Percentiles rank a stretch among this genome's conserved stretches.
Evolutionary conservation across 202 grass and related monocot genomes (phyloP).

Genomic region (Carex arenaria): DNA sequence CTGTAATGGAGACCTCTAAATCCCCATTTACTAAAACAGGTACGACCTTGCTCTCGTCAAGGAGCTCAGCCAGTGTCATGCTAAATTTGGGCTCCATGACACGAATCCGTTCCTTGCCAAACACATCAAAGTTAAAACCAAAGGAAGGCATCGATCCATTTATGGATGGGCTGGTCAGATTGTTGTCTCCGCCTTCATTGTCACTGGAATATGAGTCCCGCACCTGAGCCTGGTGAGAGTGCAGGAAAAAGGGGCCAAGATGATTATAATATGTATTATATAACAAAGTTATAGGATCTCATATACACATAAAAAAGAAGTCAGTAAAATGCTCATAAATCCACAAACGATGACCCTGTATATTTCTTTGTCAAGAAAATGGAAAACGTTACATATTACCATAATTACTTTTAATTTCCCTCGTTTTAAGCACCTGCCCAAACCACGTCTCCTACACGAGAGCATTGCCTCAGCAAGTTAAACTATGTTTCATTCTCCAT

Average conservation of each 20-base stretch:
- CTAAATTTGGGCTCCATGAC: conserved; percentile 54
- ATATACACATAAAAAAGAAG: not conserved
- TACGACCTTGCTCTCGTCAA: conserved; percentile 89
- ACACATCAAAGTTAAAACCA: conserved; percentile 48
- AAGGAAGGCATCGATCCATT: conserved; percentile 35
- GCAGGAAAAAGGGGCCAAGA: not conserved
- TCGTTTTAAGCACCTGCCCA: not conserved
- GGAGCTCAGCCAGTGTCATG: conserved; percentile 86
- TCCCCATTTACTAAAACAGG: conserved; percentile 71
- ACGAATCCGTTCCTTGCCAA: conserved; percentile 41
- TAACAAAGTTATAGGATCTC: not conserved
- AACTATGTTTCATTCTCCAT: not conserved
- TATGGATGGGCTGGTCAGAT: not conserved
- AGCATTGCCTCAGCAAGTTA: not conserved
- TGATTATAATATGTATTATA: conserved; percentile 2
- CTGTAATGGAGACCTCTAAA: conserved; percentile 57
- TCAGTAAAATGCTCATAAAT: not conserved
- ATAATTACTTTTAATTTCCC: not conserved
- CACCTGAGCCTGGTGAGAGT: conserved; percentile 27
- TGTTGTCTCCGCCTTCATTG: conserved; percentile 4
- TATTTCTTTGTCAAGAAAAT: not conserved
- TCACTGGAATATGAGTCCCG: conserved; percentile 10
- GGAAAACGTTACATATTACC: not conserved
- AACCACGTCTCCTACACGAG: not conserved
- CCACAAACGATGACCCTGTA: not conserved